Evolutionary conservation across 2,329 filamentous ascomycete genomes (phyloP).

Genomic region (Nannizziopsis arthrosporioides): DNA sequence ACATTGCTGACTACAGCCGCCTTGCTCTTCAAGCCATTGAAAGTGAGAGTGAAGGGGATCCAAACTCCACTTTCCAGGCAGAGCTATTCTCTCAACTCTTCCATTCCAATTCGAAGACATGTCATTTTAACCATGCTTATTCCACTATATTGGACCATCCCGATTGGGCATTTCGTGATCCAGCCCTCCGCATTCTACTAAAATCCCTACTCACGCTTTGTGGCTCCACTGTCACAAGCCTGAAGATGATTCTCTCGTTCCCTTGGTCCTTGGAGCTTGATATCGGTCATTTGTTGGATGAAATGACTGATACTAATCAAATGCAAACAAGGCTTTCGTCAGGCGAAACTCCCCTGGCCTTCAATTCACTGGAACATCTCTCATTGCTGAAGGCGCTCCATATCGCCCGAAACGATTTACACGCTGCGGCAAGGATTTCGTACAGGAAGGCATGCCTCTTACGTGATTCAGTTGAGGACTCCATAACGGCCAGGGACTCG

Average conservation of each 20-base stretch:
- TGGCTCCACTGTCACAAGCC: conserved; percentile 31
- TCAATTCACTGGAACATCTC: conserved; percentile 57
- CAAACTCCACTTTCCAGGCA: conserved; percentile 37
- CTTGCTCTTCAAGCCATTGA: conserved; percentile 56
- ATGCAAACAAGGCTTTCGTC: conserved; percentile 51
- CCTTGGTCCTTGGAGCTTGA: conserved; percentile 55
- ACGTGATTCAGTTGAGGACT: conserved; percentile 26
- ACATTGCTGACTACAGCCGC: conserved; percentile 72
- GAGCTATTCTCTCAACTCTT: conserved; percentile 78
- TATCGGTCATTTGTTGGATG: conserved; percentile 67
- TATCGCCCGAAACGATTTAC: conserved; percentile 71
- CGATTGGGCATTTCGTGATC: conserved; percentile 58
- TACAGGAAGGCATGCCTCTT: conserved; percentile 46
- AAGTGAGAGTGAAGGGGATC: conserved; percentile 24
- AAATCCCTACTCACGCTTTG: conserved; percentile 34
- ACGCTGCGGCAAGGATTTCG: conserved; percentile 54
- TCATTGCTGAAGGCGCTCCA: conserved; percentile 88
- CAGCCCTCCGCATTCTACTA: conserved; percentile 57
- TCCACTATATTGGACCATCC: conserved; percentile 62
- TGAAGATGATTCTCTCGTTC: conserved; percentile 56
- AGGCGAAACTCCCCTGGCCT: conserved; percentile 5
- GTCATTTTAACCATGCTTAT: conserved; percentile 72
- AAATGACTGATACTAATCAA: conserved; percentile 62
- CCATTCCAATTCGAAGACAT: conserved; percentile 65
- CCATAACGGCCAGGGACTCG: background rate